Base-by-base conservation (phyloP, 345 rosid species). In the Rhizophora apiculata region DNA sequence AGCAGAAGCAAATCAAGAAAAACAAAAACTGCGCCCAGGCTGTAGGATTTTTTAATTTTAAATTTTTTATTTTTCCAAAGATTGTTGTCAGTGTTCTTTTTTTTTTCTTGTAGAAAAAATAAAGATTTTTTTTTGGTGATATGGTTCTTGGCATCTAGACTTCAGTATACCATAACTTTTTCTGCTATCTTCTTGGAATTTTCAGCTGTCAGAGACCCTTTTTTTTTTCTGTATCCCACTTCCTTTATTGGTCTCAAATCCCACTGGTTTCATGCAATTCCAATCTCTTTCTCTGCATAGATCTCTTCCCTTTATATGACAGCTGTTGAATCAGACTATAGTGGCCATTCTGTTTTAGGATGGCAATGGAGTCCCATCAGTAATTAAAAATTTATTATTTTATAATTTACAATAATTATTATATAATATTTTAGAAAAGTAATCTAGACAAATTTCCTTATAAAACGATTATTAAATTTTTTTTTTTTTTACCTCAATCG, bases 81-180 rank as follows among this genome's bases (percentile, higher is more conserved):
- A 16, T 46, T 64, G 63, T 21, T 30, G 39, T 63, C 29, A 10
- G 21, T 13, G 27, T 22, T 27, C 19, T 11, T 18, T 24, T 11
- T 18, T 24, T 24, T 24, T 24, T 24, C 11, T 22, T 57, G 36
- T 31, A 31, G 10, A 8, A 51, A 43, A 24, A 24, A 24, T 24
- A 60, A 21, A 62, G 54, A 74, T 84, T 60, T 67, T 71, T 84
- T 60, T 67, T 71, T 63, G 60, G 13, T 6, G 83, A 80, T 78
- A 69, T 26, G 87, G 87, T 82, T 66, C 78, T 79, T 56, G 83
- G 86, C 32, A 78, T 81, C 78, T 77, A 64, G 89, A 79, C 88
- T 69, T 30, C 1, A 69, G 16, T 66, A 21, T 21, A 30, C 56
- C 20, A 22, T 64, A 59, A n/a, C 20, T 32, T 55, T n/a, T 55